Evolutionary conservation across 2,329 filamentous ascomycete genomes (phyloP), one percentile per base, ranked within the genome.

Genomic region (Epichloe hybrida): DNA sequence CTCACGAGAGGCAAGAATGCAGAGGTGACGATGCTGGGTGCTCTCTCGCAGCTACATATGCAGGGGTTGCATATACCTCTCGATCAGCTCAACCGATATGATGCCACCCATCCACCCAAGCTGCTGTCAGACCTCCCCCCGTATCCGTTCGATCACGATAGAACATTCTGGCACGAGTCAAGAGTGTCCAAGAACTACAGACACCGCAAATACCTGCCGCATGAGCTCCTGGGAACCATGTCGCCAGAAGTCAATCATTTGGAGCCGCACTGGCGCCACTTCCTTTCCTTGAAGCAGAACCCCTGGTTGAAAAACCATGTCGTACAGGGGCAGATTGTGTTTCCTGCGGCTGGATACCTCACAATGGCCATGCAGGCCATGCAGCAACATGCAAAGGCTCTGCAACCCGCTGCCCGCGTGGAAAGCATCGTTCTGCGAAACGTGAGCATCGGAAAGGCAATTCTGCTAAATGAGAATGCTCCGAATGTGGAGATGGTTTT

Each of bases 231-330:
- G 3, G 58, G 58, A 15, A 38, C 35, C 4, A 53, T 42, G 11
- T 17, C 38, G 3, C n/a, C 23, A 2, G 55, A 58, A 20, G 50
- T 44, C 46, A 55, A 56, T 48, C 52, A 46, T 13, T 34, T 53
- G 11, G 47, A 54, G 39, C 55, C 56, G 0, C 48, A 48, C 4
- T 59, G 57, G 57, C 38, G 55, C 4, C 44, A 51, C n/a, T 49
- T 51, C 11, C 37, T 50, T 39, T 27, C 15, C 7, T 11, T 42
- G 3, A 39, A 36, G 21, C 39, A 50, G 15, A 6, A 17, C 9
- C 51, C 60, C 5, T 73, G 70, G 71, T 51, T 73, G 1, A 43
- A 49, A 4, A 62, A 69, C 48, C 68, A 74, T 47, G 41, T 53
- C 13, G 41, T 59, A 49, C 64, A 56, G 61, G 17, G 5, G 55